phyloP scores from a whole-genome alignment of 257 asterid genomes.

The Primulina huaijiensis region DNA sequence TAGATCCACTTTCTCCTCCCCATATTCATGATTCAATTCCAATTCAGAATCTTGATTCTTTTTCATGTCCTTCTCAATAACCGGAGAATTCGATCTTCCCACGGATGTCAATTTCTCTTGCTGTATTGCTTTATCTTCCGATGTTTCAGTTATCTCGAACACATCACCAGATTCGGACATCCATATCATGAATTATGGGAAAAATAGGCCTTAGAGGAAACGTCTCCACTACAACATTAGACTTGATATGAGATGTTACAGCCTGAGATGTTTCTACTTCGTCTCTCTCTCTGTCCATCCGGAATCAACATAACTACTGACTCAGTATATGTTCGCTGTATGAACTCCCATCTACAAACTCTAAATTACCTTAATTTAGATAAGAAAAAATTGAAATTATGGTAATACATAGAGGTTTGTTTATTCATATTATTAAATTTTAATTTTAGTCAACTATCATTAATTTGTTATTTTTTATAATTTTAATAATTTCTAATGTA shows the following conservation, averaged over 20 bases:
- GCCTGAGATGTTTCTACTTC: conserved; percentile 28
- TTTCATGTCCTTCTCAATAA: conserved; percentile 25
- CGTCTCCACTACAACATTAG: conserved; percentile 56
- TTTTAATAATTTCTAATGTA: too few relatives aligned
- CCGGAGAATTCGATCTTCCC: conserved; percentile 24
- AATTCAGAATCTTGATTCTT: conserved; percentile 24
- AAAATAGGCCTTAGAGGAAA: conserved; percentile 64
- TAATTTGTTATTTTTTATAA: too few relatives aligned
- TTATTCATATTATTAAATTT: too few relatives aligned
- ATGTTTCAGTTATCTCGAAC: conserved; percentile 25
- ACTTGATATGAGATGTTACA: conserved; percentile 18
- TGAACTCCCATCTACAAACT: conserved; percentile 10
- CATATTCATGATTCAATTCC: conserved; percentile 20
- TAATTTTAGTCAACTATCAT: too few relatives aligned
- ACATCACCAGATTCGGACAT: conserved; percentile 34
- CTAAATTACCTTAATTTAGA: too few relatives aligned
- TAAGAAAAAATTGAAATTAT: too few relatives aligned
- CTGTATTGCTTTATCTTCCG: conserved; percentile 27
- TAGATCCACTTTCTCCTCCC: conserved; percentile 25
- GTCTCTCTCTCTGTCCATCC: conserved; percentile 22
- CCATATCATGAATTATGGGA: conserved; percentile 29
- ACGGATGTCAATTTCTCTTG: conserved; percentile 23
- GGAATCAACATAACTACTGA: conserved; percentile 21
- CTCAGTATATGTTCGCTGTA: conserved; percentile 22
- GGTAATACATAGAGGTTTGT: too few relatives aligned